Base-by-base conservation (phyloP, 176 grass and related monocot species). In the Olyra latifolia region DNA sequence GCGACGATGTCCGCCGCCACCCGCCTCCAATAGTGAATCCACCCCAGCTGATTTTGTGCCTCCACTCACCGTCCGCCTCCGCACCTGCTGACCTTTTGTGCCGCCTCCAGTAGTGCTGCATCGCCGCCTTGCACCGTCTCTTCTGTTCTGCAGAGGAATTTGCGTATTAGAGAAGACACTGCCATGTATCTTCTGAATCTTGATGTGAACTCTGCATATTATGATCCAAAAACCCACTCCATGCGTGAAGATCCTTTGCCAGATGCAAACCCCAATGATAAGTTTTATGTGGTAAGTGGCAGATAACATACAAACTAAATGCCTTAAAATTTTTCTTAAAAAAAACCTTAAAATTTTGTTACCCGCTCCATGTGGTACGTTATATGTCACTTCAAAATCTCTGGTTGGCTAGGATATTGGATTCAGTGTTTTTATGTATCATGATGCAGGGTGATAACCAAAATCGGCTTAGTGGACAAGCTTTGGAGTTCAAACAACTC, bases 201-300 rank as follows among this genome's bases (percentile, higher is more conserved):
- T 3, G 95, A 98, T 85, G 95, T 98, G 11, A 93, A 98, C 85
- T 98, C 95, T n/a, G n/a, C n/a, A n/a, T n/a, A n/a, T n/a, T n/a
- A n/a, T n/a, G n/a, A n/a, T n/a, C n/a, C n/a, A n/a, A 98, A 98
- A 87, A 98, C 95, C 13, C 88, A 92, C 9, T 98, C 92, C 54
- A 98, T 95, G 96, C 88, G 90, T 78, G 96, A 98, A 68, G 90
- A 98, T 85, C 96, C 96, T 76, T 35, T 93, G 49, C 96, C 95
- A 74, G 90, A 98, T 75, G 86, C 87, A 71, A 90, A 98, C 62
- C 95, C 95, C 42, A 98, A 98, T 87, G 95, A 98, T 85, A 98
- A 98, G 69, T 98, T 98, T 66, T 98, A 98, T 83, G 78, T 54
- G 48, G 92, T 95, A 88, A 85, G 88, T 83, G 25, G 22, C 6